These are phyloP conservation scores for Trebouxia sp. DNA, from an alignment of 139 green algal genomes.

Conservation along the genomic window DNA sequence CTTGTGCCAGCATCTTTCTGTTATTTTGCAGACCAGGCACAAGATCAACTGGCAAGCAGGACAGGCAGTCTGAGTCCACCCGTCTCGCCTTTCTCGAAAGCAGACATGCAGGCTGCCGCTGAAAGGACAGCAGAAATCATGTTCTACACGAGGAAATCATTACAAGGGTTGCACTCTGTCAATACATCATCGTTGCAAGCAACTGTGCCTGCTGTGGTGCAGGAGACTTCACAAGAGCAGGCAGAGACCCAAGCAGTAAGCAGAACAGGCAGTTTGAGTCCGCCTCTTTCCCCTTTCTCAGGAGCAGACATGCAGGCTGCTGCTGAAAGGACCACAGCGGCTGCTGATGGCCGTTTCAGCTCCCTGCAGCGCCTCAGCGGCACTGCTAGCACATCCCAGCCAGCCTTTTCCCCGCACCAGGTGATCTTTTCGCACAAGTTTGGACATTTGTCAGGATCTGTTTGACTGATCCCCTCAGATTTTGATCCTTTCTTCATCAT, in stretches of 20 bases:
- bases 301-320: neutral
- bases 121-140: neutral
- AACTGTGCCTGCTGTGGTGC: neutral
- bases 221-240: neutral
- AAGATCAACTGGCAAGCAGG: neutral
- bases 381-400: neutral
- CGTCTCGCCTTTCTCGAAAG: neutral
- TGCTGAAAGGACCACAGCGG: neutral
- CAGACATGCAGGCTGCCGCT: neutral
- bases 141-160: too few relatives aligned
- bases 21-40: neutral
- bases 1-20: too few relatives aligned
- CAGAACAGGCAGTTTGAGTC: neutral
- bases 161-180: too few relatives aligned
- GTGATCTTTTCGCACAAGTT: too few relatives aligned
- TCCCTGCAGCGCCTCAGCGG: conserved; percentile 14
- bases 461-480: too few relatives aligned
- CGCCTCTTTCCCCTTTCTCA: neutral
- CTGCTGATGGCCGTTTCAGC: neutral
- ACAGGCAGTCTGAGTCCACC: neutral
- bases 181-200: too few relatives aligned
- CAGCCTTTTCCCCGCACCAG: neutral
- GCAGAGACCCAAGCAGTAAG: neutral
- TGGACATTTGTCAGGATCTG: too few relatives aligned
- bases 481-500: too few relatives aligned